phyloP scores from a whole-genome alignment of 1,139 yeast genomes.

The Hyphopichia khmerensis region DNA sequence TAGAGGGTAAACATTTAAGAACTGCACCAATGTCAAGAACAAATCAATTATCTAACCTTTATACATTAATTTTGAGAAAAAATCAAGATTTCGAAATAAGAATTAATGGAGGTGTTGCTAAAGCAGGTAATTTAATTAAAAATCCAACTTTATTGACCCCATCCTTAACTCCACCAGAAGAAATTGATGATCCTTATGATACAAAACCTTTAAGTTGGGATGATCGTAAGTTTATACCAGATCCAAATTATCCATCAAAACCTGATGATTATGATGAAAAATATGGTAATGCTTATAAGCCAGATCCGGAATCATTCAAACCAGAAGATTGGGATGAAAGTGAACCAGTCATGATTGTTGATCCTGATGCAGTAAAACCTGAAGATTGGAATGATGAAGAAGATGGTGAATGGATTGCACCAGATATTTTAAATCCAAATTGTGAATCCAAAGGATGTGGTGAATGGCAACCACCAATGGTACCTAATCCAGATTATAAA shows the following conservation, averaged over 20 bases:
- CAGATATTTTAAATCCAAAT: slow-evolving; percentile 66
- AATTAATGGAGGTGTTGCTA: slow-evolving; percentile 72
- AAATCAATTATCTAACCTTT: slow-evolving; percentile 59
- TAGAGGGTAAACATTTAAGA: slow-evolving; percentile 69
- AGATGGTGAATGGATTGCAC: slow-evolving; percentile 82
- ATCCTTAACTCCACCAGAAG: slow-evolving; percentile 60
- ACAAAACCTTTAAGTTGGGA: slow-evolving; percentile 80
- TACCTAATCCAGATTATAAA: slow-evolving; percentile 66
- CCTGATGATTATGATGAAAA: slow-evolving; percentile 82
- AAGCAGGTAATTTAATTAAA: slow-evolving; percentile 64
- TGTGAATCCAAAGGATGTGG: slow-evolving; percentile 80
- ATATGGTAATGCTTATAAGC: slow-evolving; percentile 54
- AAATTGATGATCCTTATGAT: slow-evolving; percentile 61
- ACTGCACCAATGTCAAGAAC: slow-evolving; percentile 65
- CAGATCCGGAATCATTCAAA: slow-evolving; percentile 62
- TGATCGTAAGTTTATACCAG: slow-evolving; percentile 60
- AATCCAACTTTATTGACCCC: slow-evolving; percentile 55
- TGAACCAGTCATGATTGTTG: slow-evolving; percentile 54
- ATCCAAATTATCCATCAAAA: slow-evolving; percentile 58
- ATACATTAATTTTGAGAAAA: slow-evolving; percentile 69
- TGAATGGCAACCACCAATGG: slow-evolving; percentile 52
- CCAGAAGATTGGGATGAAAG: slow-evolving; percentile 83
- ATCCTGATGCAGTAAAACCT: slow-evolving; percentile 66
- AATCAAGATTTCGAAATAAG: slow-evolving; percentile 75
- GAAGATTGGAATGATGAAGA: slow-evolving; percentile 84